Percentiles rank a stretch among this genome's conserved stretches.
Evolutionary conservation across 495 filamentous ascomycete genomes (phyloP).

Genomic region (Penicillium subrubescens): DNA sequence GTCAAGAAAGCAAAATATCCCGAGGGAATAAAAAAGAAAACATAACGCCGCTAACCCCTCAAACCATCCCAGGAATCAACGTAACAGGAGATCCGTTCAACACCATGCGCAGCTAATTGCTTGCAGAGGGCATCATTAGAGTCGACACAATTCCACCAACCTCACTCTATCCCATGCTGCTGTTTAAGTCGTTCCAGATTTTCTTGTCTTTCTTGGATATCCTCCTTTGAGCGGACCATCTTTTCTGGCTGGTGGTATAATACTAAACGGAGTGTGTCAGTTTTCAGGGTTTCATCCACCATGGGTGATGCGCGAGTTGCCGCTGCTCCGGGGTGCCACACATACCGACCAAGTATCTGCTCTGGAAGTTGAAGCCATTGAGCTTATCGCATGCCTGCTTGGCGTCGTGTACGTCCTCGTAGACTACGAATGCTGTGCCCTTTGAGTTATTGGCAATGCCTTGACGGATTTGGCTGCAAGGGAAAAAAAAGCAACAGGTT

Average conservation of each 20-base stretch:
- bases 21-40: constrained; percentile 29
- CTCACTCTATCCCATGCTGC: constrained; percentile 97
- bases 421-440: constrained; percentile 97
- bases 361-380: constrained; percentile 99
- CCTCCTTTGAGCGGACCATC: constrained; percentile 89
- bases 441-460: constrained; percentile 97
- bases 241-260: constrained; percentile 99
- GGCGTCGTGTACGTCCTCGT: constrained; percentile 98
- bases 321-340: constrained; percentile 17
- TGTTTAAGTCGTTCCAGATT: constrained; percentile 97
- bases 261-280: constrained; percentile 55
- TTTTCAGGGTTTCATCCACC: not conserved
- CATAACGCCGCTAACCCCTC: constrained; percentile 50
- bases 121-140: constrained; percentile 43
- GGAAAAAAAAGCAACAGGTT: constrained; percentile 32
- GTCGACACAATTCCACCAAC: constrained; percentile 34
- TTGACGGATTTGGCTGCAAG: constrained; percentile 88
- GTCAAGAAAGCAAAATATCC: constrained; percentile 24
- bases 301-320: not conserved
- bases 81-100: constrained; percentile 36
- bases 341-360: constrained; percentile 97
- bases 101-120: constrained; percentile 42
- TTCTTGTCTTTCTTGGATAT: constrained; percentile 90
- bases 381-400: constrained; percentile 98
- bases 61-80: constrained; percentile 42